Evolutionary conservation across 2,329 filamentous ascomycete genomes (phyloP), one percentile per base, ranked within the genome.

Genomic region (Ambrosiella cleistominuta): DNA sequence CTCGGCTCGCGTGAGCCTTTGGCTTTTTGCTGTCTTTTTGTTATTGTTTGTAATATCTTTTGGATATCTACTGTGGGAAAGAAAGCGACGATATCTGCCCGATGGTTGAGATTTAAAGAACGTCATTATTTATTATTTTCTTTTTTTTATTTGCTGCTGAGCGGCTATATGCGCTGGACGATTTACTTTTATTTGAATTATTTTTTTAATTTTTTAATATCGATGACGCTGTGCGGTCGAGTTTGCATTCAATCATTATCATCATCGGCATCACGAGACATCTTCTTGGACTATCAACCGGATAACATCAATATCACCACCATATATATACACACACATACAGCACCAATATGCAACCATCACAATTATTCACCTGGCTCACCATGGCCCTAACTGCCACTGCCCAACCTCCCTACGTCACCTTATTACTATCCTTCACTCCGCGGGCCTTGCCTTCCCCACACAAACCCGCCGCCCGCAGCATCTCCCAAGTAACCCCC

Each of bases 171-270:
- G 7, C 39, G 7, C 50, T 53, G 17, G 35, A 38, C 42, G 35
- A 27, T 12, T 8, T 35, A 27, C 40, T 60, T 44, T 39, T 39
- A 42, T 50, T 55, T 42, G 44, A 44, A 15, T 6, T 60, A 40
- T 44, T 56, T 50, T 50, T 56, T 53, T 49, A 36, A 38, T 47
- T 37, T 39, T 56, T 44, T 42, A 19, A 42, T 51, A 49, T 45
- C 44, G 44, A 55, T 37, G 39, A 36, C 37, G 35, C 19, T 37
- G 44, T 49, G 56, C 19, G 27, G 11, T 52, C 15, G 15, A 17
- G 17, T 36, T 7, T 36, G 11, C n/a, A 54, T 39, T 54, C 27
- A 13, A 1, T n/a, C 11, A 12, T 42, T n/a, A 42, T 42, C 5
- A 42, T 42, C 40, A 42, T n/a, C 39, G 39, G n/a, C 40, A 42